Percentiles rank a stretch among this genome's conserved stretches.
phyloP scores from a whole-genome alignment of 371 early-diverging fungal genomes.

The Syncephalastrum contaminatum region DNA sequence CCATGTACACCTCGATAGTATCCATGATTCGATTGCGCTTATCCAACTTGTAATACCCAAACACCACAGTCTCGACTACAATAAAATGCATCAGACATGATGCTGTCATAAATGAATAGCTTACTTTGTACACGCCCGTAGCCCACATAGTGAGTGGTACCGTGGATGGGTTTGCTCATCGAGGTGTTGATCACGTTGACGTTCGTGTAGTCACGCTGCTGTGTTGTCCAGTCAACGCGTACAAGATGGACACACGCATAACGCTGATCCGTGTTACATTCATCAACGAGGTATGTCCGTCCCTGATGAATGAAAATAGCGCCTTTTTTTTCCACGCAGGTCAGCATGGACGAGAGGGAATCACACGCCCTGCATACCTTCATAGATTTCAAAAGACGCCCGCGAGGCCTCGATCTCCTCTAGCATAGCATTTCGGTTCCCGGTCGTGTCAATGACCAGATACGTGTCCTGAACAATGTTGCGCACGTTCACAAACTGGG shows the following conservation, averaged over 20 bases:
- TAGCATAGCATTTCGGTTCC: slow-evolving; percentile 30
- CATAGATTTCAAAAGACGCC: slow-evolving; percentile 61
- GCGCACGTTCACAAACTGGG: slow-evolving; percentile 48
- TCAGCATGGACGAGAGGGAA: not conserved
- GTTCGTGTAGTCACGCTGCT: slow-evolving; percentile 51
- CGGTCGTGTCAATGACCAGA: slow-evolving; percentile 55
- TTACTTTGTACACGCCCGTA: slow-evolving; percentile 41
- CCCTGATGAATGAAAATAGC: slow-evolving; percentile 66
- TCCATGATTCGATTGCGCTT: slow-evolving; percentile 41
- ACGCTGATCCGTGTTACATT: slow-evolving; percentile 49
- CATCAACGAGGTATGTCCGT: slow-evolving; percentile 50
- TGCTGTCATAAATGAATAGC: not conserved
- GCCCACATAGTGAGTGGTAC: slow-evolving; percentile 12
- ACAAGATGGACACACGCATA: slow-evolving; percentile 48
- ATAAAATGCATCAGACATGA: not conserved
- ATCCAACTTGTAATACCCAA: slow-evolving; percentile 59
- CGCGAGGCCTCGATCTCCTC: slow-evolving; percentile 59
- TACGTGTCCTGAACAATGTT: slow-evolving; percentile 43
- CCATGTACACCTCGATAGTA: slow-evolving; percentile 47
- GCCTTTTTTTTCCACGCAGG: slow-evolving; percentile 19
- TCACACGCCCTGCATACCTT: slow-evolving; percentile 25
- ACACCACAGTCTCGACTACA: slow-evolving; percentile 50
- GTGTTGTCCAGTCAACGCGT: slow-evolving; percentile 55
- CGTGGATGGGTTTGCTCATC: slow-evolving; percentile 9
- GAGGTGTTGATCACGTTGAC: slow-evolving; percentile 42